phyloP scores from a whole-genome alignment of 2,329 filamentous ascomycete genomes.

The Neofusicoccum ribis region DNA sequence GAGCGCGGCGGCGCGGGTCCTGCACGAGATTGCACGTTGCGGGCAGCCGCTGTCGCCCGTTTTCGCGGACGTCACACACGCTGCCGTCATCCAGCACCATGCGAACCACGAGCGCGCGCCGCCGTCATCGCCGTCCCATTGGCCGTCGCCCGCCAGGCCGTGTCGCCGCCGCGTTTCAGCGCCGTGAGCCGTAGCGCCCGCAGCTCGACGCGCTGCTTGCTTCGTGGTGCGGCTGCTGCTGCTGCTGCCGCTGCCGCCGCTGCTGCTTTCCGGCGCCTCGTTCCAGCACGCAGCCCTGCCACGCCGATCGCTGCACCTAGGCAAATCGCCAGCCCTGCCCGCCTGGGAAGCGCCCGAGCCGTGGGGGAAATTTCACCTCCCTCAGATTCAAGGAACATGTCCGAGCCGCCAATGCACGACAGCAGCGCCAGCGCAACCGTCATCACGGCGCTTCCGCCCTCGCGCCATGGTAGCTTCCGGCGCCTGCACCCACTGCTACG shows the following conservation, averaged over 20 bases:
- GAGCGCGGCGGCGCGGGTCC: background rate
- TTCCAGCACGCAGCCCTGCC: constrained; percentile 2
- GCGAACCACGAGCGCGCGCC: constrained; percentile 1
- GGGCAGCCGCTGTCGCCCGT: constrained; percentile 2
- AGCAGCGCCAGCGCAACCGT: constrained; percentile 13
- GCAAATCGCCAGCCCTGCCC: background rate
- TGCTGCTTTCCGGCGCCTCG: constrained; percentile 2
- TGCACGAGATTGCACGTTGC: constrained; percentile 4
- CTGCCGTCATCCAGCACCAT: background rate
- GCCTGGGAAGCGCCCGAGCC: background rate
- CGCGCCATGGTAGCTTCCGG: background rate
- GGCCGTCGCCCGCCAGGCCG: background rate
- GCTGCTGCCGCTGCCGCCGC: background rate
- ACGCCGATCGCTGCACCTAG: background rate
- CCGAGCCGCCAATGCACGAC: constrained; percentile 6
- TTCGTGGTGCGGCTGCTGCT: background rate
- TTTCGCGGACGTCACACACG: constrained; percentile 5
- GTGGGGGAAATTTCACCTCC: background rate
- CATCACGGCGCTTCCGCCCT: constrained; percentile 11
- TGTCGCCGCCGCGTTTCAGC: constrained; percentile 1
- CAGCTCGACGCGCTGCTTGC: constrained; percentile 4
- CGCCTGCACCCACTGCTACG: background rate
- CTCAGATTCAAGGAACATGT: constrained; percentile 7
- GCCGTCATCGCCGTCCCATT: background rate
- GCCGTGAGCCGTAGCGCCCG: constrained; percentile 14